Percentiles rank a stretch among this genome's conserved stretches.
Conservation (phyloP, 768 basidiomycete genomes). For the Kwoniella sp. region DNA sequence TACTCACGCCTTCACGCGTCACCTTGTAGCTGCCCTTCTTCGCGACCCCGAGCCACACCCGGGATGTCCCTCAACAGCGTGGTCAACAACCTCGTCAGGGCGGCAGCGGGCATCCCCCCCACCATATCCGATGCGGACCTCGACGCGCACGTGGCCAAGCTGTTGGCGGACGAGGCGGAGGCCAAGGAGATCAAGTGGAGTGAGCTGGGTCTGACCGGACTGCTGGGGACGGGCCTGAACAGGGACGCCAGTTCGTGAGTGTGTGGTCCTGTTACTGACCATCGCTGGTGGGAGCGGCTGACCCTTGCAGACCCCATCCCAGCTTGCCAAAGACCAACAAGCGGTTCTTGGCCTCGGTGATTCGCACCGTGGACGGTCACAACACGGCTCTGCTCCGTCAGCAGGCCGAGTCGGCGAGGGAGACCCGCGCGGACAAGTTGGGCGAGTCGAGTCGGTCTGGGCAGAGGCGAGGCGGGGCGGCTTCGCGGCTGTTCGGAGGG, state of each 20-base stretch:
- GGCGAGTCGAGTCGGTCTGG: slow-evolving; percentile 14
- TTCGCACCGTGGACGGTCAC: slow-evolving; percentile 91
- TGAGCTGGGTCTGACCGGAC: slow-evolving; percentile 72
- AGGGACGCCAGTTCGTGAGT: slow-evolving; percentile 34
- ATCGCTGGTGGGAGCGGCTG: background rate
- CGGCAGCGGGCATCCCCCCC: slow-evolving; percentile 42
- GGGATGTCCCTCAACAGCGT: slow-evolving; percentile 41
- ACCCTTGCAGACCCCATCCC: slow-evolving; percentile 58
- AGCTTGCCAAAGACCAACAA: slow-evolving; percentile 65
- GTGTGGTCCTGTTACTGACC: background rate
- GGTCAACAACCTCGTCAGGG: slow-evolving; percentile 46
- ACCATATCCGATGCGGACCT: slow-evolving; percentile 67
- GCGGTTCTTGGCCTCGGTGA: slow-evolving; percentile 59
- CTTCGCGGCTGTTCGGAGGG: slow-evolving; percentile 40
- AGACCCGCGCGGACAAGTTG: slow-evolving; percentile 23
- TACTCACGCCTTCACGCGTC: no score
- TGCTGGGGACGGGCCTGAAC: slow-evolving; percentile 52
- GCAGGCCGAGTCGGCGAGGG: slow-evolving; percentile 48
- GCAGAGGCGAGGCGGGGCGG: slow-evolving; percentile 6
- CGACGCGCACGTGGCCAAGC: slow-evolving; percentile 83
- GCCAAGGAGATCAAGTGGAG: slow-evolving; percentile 75
- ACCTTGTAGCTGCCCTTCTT: no score
- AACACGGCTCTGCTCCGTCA: slow-evolving; percentile 66
- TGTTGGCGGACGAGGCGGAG: slow-evolving; percentile 88
- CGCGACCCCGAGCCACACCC: no score